Conservation (phyloP, 2,329 filamentous ascomycete species). For the Aureobasidium lini region DNA sequence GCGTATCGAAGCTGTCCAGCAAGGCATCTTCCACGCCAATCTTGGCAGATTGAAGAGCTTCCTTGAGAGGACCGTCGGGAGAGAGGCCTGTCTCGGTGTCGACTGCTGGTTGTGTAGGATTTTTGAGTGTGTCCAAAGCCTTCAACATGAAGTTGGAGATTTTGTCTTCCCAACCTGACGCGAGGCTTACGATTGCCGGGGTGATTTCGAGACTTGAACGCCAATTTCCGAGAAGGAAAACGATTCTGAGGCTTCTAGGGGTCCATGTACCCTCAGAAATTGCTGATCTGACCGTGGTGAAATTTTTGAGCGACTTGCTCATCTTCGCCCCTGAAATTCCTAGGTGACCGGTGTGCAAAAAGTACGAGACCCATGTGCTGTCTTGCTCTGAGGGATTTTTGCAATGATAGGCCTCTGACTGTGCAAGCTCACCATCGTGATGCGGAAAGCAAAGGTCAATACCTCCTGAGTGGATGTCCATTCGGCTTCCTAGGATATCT, state of each 20-base stretch:
- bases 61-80: conserved; percentile 25
- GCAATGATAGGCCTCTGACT: conserved; percentile 77
- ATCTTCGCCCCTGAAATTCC: conserved; percentile 88
- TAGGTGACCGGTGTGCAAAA: conserved; percentile 89
- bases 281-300: conserved; percentile 84
- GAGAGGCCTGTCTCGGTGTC: conserved; percentile 18
- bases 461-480: conserved; percentile 91
- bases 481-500: conserved; percentile 71
- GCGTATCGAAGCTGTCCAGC: conserved; percentile 81
- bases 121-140: conserved; percentile 40
- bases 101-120: conserved; percentile 14
- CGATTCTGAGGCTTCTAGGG: conserved; percentile 69
- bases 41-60: conserved; percentile 47
- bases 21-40: conserved; percentile 57
- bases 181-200: conserved; percentile 67
- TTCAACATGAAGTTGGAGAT: conserved; percentile 65
- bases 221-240: conserved; percentile 84
- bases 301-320: conserved; percentile 89
- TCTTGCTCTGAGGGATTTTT: conserved; percentile 29
- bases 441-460: conserved; percentile 88
- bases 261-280: conserved; percentile 64
- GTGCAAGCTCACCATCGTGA: conserved; percentile 86
- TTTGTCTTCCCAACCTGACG: conserved; percentile 71
- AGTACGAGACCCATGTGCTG: conserved; percentile 78
- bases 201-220: conserved; percentile 88